Evolutionary conservation across 2,329 filamentous ascomycete genomes (phyloP).

Genomic region (Rutstroemia sp.): DNA sequence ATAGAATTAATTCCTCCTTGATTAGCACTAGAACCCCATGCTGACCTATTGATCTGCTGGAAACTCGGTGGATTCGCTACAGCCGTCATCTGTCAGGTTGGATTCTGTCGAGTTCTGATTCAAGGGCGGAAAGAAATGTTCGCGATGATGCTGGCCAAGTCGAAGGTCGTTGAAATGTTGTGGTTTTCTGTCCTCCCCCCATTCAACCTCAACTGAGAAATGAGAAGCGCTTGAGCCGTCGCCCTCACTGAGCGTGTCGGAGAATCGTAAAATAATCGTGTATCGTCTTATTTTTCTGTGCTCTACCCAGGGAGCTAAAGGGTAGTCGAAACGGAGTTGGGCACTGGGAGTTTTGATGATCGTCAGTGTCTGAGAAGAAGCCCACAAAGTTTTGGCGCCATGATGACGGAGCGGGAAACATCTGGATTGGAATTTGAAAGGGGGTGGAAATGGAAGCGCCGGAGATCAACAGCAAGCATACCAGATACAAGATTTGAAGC

Average conservation of each 20-base stretch:
- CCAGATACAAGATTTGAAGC: neutral
- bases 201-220: conserved; percentile 15
- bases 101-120: neutral
- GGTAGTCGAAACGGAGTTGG: neutral
- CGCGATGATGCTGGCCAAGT: conserved; percentile 2
- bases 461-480: neutral
- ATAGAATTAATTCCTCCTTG: conserved; percentile 60
- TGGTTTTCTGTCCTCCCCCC: conserved; percentile 10
- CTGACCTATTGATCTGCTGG: conserved; percentile 54
- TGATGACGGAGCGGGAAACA: conserved; percentile 6
- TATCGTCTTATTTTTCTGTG: neutral
- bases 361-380: conserved; percentile 17
- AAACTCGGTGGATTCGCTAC: conserved; percentile 59
- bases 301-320: neutral
- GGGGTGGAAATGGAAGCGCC: conserved; percentile 1
- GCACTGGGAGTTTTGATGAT: conserved; percentile 13
- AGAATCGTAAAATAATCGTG: neutral
- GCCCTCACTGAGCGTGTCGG: conserved; percentile 8
- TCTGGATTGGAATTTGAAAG: neutral
- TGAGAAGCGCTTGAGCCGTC: conserved; percentile 15
- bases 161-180: conserved; percentile 9
- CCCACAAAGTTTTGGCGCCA: conserved; percentile 14
- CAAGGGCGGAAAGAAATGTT: conserved; percentile 6
- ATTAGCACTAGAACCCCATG: conserved; percentile 55
- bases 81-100: conserved; percentile 49